Percentiles rank a stretch among this genome's conserved stretches.
phyloP scores from a whole-genome alignment of 2,329 filamentous ascomycete species.

The Fusarium penzigii region DNA sequence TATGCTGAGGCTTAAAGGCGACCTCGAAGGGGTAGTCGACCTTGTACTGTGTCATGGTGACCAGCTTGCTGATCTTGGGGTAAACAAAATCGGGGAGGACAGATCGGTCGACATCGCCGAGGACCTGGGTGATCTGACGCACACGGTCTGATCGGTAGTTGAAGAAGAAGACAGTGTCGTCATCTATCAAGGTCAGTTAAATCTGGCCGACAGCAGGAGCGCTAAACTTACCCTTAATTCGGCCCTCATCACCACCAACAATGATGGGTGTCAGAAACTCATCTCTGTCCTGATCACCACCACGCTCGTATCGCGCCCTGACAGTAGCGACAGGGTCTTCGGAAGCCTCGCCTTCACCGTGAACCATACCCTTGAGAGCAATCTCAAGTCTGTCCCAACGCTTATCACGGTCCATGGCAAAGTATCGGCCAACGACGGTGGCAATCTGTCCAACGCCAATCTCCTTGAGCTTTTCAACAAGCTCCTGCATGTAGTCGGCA shows the following conservation, averaged over 20 bases:
- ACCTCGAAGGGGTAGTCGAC: constrained; percentile 87
- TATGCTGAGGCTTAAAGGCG: constrained; percentile 90
- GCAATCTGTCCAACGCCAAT: constrained; percentile 85
- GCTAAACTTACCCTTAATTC: constrained; percentile 70
- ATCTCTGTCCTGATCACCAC: constrained; percentile 71
- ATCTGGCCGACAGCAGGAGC: background rate
- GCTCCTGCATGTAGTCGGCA: constrained; percentile 81
- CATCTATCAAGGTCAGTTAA: constrained; percentile 53
- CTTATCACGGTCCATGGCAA: constrained; percentile 99
- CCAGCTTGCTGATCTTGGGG: constrained; percentile 80
- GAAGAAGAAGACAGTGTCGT: constrained; percentile 98
- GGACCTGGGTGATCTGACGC: constrained; percentile 90
- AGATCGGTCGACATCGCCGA: constrained; percentile 90
- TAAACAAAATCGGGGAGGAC: constrained; percentile 89
- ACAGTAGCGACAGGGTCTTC: constrained; percentile 84
- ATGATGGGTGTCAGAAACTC: constrained; percentile 99
- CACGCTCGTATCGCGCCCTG: constrained; percentile 82
- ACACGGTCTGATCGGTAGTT: constrained; percentile 99
- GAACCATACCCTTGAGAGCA: constrained; percentile 81
- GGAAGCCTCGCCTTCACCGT: constrained; percentile 84
- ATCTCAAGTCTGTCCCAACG: constrained; percentile 94
- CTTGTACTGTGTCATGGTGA: constrained; percentile 99
- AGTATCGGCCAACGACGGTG: constrained; percentile 94
- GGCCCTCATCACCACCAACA: constrained; percentile 79
- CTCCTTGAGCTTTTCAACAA: constrained; percentile 79